A percentile compares a stretch with the other conserved stretches of the same genome.
Evolutionary conservation across 2,329 filamentous ascomycete species (phyloP).

Genomic region (Botrytis porri): DNA sequence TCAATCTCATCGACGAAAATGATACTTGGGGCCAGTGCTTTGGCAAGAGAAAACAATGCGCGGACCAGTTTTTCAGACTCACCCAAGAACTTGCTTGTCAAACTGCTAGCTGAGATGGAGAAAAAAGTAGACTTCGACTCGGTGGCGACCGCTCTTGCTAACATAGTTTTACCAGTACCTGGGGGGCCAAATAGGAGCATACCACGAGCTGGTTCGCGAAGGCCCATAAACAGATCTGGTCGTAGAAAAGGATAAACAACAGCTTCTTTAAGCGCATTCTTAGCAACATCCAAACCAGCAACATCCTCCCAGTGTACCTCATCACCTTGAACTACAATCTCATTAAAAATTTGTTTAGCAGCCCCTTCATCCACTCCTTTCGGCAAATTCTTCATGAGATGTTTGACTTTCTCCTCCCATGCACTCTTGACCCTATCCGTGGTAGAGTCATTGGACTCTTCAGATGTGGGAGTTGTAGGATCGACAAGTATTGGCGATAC

Average conservation of each 20-base stretch:
- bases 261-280: conserved; percentile 87
- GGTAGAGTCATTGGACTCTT: conserved; percentile 44
- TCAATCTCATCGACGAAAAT: conserved; percentile 99
- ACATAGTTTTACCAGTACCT: conserved; percentile 98
- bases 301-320: conserved; percentile 95
- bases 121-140: conserved; percentile 96
- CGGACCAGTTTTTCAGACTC: conserved; percentile 96
- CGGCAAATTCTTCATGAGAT: conserved; percentile 74
- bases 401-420: conserved; percentile 61
- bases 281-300: conserved; percentile 84
- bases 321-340: conserved; percentile 91
- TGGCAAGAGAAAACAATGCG: conserved; percentile 86
- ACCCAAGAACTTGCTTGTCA: conserved; percentile 94
- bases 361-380: conserved; percentile 77
- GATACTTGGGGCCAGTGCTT: conserved; percentile 85
- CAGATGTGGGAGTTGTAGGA: conserved; percentile 45
- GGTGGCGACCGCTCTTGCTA: conserved; percentile 89
- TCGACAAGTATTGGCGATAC: conserved; percentile 39
- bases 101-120: conserved; percentile 88
- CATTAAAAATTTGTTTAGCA: conserved; percentile 90
- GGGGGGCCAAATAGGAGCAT: conserved; percentile 97
- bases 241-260: conserved; percentile 96
- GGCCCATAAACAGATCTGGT: conserved; percentile 91
- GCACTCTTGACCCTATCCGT: conserved; percentile 46
- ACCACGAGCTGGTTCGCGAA: conserved; percentile 88